Conservation (phyloP, 2,329 filamentous ascomycete species). For the Colletotrichum sansevieriae region DNA sequence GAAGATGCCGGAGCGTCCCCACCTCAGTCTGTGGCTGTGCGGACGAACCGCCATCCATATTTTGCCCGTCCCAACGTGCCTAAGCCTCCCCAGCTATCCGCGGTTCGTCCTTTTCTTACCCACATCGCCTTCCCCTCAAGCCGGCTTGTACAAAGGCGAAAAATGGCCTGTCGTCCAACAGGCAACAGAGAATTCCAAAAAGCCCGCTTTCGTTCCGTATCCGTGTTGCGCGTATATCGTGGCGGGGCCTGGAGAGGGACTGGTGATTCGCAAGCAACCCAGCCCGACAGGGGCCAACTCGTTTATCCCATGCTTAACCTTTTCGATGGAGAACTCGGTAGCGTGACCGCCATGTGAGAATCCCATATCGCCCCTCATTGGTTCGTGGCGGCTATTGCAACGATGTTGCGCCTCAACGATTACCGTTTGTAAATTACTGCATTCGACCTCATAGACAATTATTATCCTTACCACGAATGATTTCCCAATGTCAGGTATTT, state of each 20-base stretch:
- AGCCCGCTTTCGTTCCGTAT: constrained; percentile 16
- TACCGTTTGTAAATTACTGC: no score
- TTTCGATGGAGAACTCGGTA: constrained; percentile 19
- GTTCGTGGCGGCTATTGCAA: constrained; percentile 16
- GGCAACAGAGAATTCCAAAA: constrained; percentile 15
- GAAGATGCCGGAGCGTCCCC: constrained; percentile 21
- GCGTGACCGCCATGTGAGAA: constrained; percentile 1
- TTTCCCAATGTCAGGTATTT: no score
- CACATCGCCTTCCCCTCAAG: constrained; percentile 15
- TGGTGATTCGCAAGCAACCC: constrained; percentile 18
- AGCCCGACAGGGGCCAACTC: constrained; percentile 4
- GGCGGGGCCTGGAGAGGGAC: constrained; percentile 5
- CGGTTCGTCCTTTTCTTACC: constrained; percentile 5
- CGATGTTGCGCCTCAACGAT: neutral
- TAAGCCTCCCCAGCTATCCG: constrained; percentile 19
- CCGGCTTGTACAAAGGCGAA: neutral
- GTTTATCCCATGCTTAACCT: constrained; percentile 23
- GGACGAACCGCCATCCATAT: constrained; percentile 5
- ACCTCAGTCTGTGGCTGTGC: constrained; percentile 26
- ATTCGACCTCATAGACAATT: no score
- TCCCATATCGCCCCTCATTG: constrained; percentile 7
- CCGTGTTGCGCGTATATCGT: constrained; percentile 24
- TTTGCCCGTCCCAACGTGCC: neutral
- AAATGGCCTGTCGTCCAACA: neutral
- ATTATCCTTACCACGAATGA: no score